Evolutionary conservation across 2,329 filamentous ascomycete genomes (phyloP).

Genomic region (Meredithiella fracta): DNA sequence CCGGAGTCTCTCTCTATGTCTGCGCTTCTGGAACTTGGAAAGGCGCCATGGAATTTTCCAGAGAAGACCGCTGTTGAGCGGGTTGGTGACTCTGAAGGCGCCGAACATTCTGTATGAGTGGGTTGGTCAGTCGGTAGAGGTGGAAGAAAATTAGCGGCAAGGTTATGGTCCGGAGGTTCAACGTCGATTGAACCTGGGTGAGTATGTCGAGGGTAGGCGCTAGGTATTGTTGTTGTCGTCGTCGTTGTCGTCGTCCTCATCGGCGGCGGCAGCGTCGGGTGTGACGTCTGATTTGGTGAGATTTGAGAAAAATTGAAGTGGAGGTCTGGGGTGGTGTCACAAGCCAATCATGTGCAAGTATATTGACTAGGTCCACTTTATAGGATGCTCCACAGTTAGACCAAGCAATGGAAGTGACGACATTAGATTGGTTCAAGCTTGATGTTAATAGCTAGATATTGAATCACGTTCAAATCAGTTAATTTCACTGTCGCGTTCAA

Average conservation of each 20-base stretch:
- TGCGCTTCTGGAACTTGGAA: slow-evolving; percentile 76
- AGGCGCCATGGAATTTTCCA: slow-evolving; percentile 98
- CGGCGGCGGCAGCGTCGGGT: background rate
- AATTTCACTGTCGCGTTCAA: too few relatives aligned
- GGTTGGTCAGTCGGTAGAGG: background rate
- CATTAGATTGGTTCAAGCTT: background rate
- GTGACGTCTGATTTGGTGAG: background rate
- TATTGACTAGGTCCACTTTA: slow-evolving; percentile 1
- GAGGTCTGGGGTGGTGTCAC: background rate
- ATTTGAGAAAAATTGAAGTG: slow-evolving; percentile 5
- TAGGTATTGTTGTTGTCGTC: too few relatives aligned
- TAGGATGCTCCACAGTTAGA: background rate
- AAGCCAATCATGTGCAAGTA: background rate
- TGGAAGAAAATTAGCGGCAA: too few relatives aligned
- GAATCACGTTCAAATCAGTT: too few relatives aligned
- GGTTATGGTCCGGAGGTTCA: too few relatives aligned
- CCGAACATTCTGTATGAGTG: slow-evolving; percentile 49
- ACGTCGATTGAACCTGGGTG: too few relatives aligned
- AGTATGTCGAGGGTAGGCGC: too few relatives aligned
- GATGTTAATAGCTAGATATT: too few relatives aligned
- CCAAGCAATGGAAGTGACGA: background rate
- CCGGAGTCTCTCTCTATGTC: slow-evolving; percentile 67
- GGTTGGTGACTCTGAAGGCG: slow-evolving; percentile 61
- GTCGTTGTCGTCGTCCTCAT: too few relatives aligned
- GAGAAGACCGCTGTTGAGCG: slow-evolving; percentile 63